A percentile compares a stretch with the other conserved stretches of the same genome.
Evolutionary conservation across 1,139 yeast species (phyloP).

Genomic region (Pichia sp.): DNA sequence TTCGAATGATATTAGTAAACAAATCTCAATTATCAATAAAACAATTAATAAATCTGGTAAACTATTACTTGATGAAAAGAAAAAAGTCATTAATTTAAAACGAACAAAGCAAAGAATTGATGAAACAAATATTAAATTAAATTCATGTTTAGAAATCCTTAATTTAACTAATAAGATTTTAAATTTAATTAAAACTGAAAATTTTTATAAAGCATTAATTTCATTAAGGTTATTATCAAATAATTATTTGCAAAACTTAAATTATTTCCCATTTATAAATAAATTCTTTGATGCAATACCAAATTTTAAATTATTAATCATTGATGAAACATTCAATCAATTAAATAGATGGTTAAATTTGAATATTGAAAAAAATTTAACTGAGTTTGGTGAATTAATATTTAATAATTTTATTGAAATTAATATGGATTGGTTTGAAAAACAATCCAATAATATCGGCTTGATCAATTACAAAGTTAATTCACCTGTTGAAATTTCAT

Average conservation of each 20-base stretch:
- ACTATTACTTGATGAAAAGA: conserved; percentile 55
- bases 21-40: conserved; percentile 45
- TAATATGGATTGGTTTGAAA: conserved; percentile 51
- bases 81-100: conserved; percentile 46
- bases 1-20: conserved; percentile 48
- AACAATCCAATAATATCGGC: conserved; percentile 35
- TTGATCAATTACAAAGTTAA: conserved; percentile 64
- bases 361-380: conserved; percentile 54
- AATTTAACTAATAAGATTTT: conserved; percentile 84
- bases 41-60: conserved; percentile 58
- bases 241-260: conserved; percentile 63
- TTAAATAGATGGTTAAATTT: conserved; percentile 66
- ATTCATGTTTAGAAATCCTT: conserved; percentile 70
- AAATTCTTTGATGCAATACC: conserved; percentile 74
- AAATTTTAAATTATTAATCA: conserved; percentile 63
- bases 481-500: conserved; percentile 64
- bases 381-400: conserved; percentile 53
- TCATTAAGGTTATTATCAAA: conserved; percentile 66
- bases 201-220: conserved; percentile 82
- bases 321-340: conserved; percentile 71
- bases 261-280: conserved; percentile 69
- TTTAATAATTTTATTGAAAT: conserved; percentile 51
- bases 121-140: conserved; percentile 56
- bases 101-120: conserved; percentile 54
- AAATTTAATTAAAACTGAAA: conserved; percentile 66